These are phyloP conservation scores for Phalaenopsis hybrid DNA, from an alignment of 116 monocot genomes.

Conservation along the genomic window DNA sequence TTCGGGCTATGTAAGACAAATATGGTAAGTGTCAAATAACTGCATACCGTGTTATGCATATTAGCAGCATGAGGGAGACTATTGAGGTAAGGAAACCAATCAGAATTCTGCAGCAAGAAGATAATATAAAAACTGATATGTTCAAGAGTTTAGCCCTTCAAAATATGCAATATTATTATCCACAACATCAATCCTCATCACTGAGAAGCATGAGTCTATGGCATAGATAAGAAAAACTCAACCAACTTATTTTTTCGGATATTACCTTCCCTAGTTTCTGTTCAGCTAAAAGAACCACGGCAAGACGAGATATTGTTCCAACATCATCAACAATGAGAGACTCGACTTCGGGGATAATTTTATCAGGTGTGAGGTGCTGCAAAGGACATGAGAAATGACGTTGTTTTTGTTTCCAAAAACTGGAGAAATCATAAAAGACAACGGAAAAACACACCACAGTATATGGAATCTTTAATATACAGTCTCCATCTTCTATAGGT, in stretches of 20 bases:
- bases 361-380: slow-evolving; percentile 63
- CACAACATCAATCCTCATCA: neutral
- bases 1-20: neutral
- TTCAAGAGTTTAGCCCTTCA: slow-evolving; percentile 5
- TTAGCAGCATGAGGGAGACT: slow-evolving; percentile 44
- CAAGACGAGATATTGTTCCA: slow-evolving; percentile 42
- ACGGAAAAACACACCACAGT: slow-evolving; percentile 40
- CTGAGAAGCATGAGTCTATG: neutral
- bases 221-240: neutral
- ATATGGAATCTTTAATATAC: slow-evolving; percentile 74
- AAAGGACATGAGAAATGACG: slow-evolving; percentile 16
- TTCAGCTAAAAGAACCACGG: slow-evolving; percentile 64
- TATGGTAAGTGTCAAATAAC: neutral
- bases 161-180: neutral
- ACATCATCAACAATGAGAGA: slow-evolving; percentile 32
- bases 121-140: neutral
- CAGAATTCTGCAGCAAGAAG: slow-evolving; percentile 46
- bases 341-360: slow-evolving; percentile 32
- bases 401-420: neutral
- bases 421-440: neutral
- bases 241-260: neutral
- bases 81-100: slow-evolving; percentile 68
- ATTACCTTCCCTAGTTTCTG: slow-evolving; percentile 53
- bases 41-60: slow-evolving; percentile 79
- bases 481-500: slow-evolving; percentile 55